Evolutionary conservation across 441 rosid genomes (phyloP), one percentile per base, ranked within the genome.

Genomic region (Geranium incanum): DNA sequence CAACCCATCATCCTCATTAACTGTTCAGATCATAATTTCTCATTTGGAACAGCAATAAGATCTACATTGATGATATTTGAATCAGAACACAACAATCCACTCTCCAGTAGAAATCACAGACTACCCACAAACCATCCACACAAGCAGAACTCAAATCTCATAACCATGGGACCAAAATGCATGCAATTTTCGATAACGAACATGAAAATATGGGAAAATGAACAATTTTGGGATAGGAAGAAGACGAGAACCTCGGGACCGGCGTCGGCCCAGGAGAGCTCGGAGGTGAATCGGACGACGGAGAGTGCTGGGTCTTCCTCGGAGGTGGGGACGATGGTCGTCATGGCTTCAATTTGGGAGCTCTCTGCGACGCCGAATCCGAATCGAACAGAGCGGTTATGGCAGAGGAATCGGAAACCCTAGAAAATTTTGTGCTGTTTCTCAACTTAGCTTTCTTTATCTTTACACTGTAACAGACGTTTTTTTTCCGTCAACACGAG

Each of bases 241-340:
- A 11, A 18, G 6, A 11, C 19, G 8, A 28, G 23, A 72, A 92
- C 99, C 96, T 92, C 99, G 15, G 96, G 91, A 78, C 97, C 98
- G 63, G 99, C 98, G 77, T 95, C 98, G 16, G 94, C 95, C 98
- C 99, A 93, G 65, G 99, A 82, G 62, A 93, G 92, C 75, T 93
- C 95, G 50, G 98, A 87, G 57, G 97, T 87, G 85, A 87, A 93
- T 55, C 88, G 97, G 57, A 93, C 99, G 68, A 93, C 94, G 62
- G 96, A 75, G 81, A 95, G 95, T 8, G 86, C 86, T 0, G 97
- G 95, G 74, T 93, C 96, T 68, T 95, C 99, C 76, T 95, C 98
- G 70, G 99, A 89, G 71, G 94, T 91, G 0, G 96, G 99, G 48
- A 95, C 94, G 45, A 95, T 79, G 63, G 97, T 91, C 76, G 96